Base-by-base conservation (phyloP, 139 green algal species). In the Ulvella scutata region DNA sequence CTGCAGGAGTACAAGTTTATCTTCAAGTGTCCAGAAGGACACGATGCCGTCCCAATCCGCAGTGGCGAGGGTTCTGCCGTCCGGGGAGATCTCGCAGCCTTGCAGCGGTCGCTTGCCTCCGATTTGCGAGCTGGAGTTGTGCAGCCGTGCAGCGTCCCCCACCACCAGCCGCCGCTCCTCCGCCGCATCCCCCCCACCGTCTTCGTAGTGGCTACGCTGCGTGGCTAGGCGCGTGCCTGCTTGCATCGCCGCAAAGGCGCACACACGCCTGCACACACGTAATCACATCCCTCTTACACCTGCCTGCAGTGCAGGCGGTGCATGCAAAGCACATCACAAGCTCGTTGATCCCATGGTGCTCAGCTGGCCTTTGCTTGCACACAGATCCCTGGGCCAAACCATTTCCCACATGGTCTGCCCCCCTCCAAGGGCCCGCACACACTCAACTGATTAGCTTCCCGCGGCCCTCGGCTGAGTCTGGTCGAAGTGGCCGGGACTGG, bases 31-130 rank as follows among this genome's bases (percentile, higher is more conserved):
- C 92, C 92, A 98, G 23, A 97, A 26, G 37, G 87, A 87, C 33
- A 92, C 43, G 1, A 72, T 72, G 43, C 91, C 91, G 38, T 84
- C 88, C 94, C 91, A 98, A 3, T 85, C 78, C 39, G 77, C 80
- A 0, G 85, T 94, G 17, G 87, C 88, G 23, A 98, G 76, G 6
- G 75, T 7, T 2, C 26, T 43, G 26, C 84, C 92, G 33, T 90
- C 82, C 0, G 88, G 83, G 2, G 86, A 90, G 74, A 98, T 93
- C 4, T 74, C 43, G 78, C 89, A 96, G 29, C 79, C 79, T 7
- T 77, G 78, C 4, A 97, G 80, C 23, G 92, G 94, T 26, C 94
- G 84, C n/a, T 92, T 89, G 72, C 97, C 92, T 0, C 87, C 93
- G 7, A 97, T 78, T 81, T 97, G 92, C 7, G 79, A 90, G 73